Percentiles rank a stretch among this genome's conserved stretches.
These are phyloP conservation scores for Xylariales sp. DNA, from an alignment of 2,329 filamentous ascomycete genomes.

Conservation along the genomic window DNA sequence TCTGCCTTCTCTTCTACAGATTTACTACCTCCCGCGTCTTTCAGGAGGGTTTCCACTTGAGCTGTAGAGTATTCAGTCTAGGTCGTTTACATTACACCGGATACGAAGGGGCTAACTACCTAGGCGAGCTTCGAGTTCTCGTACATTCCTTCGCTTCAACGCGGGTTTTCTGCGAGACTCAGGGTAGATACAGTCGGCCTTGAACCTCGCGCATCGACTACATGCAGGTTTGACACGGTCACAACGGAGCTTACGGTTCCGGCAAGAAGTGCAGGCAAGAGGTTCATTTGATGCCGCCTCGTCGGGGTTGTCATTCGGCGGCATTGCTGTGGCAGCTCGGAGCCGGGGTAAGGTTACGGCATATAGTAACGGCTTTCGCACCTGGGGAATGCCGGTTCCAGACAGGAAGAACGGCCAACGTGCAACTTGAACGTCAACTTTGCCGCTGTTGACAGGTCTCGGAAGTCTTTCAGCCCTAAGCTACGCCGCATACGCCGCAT, in stretches of 20 bases:
- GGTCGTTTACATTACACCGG: slow-evolving; percentile 3
- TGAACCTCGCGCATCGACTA: slow-evolving; percentile 69
- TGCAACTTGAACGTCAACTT: too few relatives aligned
- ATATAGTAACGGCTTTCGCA: too few relatives aligned
- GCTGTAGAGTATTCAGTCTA: slow-evolving; percentile 39
- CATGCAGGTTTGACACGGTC: slow-evolving; percentile 77
- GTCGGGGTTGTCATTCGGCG: neutral
- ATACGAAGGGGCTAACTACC: slow-evolving; percentile 46
- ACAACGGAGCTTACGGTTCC: slow-evolving; percentile 81
- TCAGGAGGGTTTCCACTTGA: slow-evolving; percentile 77
- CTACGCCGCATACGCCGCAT: too few relatives aligned
- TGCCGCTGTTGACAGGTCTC: too few relatives aligned
- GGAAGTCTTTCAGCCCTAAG: too few relatives aligned
- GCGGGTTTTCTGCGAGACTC: slow-evolving; percentile 85
- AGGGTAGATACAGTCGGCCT: slow-evolving; percentile 79
- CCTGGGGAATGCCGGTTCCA: too few relatives aligned
- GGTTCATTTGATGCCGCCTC: neutral
- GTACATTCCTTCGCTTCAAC: slow-evolving; percentile 84
- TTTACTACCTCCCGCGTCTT: slow-evolving; percentile 50
- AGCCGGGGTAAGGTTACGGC: too few relatives aligned
- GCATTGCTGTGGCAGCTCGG: neutral
- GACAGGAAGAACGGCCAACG: too few relatives aligned
- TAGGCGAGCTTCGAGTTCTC: slow-evolving; percentile 80
- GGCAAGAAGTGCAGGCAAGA: slow-evolving; percentile 71
- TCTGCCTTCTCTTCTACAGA: slow-evolving; percentile 20